Base-by-base conservation (phyloP, 2,329 filamentous ascomycete genomes). In the Fusarium newnesense region DNA sequence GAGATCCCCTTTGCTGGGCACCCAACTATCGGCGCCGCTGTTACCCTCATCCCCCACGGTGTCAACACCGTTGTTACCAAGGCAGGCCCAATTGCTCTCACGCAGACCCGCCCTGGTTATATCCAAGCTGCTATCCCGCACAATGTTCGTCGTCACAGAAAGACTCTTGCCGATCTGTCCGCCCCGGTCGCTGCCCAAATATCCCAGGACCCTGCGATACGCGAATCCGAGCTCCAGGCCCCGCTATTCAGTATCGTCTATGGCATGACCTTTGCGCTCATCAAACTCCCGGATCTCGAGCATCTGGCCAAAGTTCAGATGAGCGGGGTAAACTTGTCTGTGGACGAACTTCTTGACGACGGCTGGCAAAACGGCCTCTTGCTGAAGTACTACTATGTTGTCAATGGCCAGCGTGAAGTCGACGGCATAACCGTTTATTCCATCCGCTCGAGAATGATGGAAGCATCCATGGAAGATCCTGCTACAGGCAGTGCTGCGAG, bases 221-320 rank as follows among this genome's bases (percentile, higher is more conserved):
- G 78, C 28, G 60, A 78, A n/a, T 80, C 81, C 9, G 84, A 85
- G 79, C 72, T 83, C 37, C 67, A 74, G 16, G 84, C 86, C 13
- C 86, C 87, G 19, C 77, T 89, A 24, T 86, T 90, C 63, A 91
- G 88, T 72, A 89, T 95, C 50, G 92, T 94, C 40, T 89, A 89
- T 49, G 93, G 93, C 53, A 92, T 95, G 91, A 89, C 89, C 2
- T 95, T 94, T 80, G 81, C 90, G n/a, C 86, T 94, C 37, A 84
- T 93, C 19, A 83, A 88, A 73, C 84, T 96, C 28, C 84, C 88
- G 0, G 86, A 85, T 60, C 80, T 94, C 15, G 89, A 90, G 36
- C 85, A 87, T 12, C 84, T 96, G 24, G 85, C 82, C 9, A 75
- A 80, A 18, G 82, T 85, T 7, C 73, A 81, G 36, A 73, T 74